Evolutionary conservation across 345 rosid genomes (phyloP).

Genomic region (Corchorus capsularis): DNA sequence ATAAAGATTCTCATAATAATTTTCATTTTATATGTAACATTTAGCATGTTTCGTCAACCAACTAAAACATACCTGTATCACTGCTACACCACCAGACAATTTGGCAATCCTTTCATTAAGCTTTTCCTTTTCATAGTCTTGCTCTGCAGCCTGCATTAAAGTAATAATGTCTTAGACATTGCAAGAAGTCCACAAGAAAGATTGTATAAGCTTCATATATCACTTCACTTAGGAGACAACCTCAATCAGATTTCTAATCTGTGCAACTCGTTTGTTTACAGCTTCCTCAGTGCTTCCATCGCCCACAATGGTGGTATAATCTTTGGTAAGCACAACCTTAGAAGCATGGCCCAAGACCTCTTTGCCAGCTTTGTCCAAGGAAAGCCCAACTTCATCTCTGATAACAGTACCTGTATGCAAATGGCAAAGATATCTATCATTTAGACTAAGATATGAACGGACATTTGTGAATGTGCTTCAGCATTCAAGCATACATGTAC

Average conservation of each 20-base stretch:
- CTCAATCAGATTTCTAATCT: conserved; percentile 90
- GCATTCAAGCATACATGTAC: background rate
- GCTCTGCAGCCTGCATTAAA: conserved; percentile 71
- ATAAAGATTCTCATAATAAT: background rate
- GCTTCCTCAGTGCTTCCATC: conserved; percentile 98
- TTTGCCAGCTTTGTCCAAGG: conserved; percentile 88
- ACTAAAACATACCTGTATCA: conserved; percentile 55
- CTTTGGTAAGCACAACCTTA: conserved; percentile 95
- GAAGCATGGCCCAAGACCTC: conserved; percentile 92
- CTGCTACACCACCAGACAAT: conserved; percentile 89
- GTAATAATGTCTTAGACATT: background rate
- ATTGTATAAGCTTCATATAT: background rate
- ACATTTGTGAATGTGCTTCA: background rate
- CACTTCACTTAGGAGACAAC: conserved; percentile 25
- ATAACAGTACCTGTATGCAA: conserved; percentile 72
- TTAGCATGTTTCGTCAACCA: background rate
- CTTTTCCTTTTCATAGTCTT: conserved; percentile 94
- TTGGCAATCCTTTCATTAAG: conserved; percentile 95
- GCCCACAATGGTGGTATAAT: conserved; percentile 84
- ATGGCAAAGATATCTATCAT: background rate
- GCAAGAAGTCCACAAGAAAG: background rate
- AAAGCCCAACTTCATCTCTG: conserved; percentile 92
- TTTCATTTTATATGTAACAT: background rate
- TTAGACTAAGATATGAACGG: no score
- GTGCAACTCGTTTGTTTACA: conserved; percentile 88